Conservation (phyloP, 169 alveolate species). For the Theileria annulata region DNA sequence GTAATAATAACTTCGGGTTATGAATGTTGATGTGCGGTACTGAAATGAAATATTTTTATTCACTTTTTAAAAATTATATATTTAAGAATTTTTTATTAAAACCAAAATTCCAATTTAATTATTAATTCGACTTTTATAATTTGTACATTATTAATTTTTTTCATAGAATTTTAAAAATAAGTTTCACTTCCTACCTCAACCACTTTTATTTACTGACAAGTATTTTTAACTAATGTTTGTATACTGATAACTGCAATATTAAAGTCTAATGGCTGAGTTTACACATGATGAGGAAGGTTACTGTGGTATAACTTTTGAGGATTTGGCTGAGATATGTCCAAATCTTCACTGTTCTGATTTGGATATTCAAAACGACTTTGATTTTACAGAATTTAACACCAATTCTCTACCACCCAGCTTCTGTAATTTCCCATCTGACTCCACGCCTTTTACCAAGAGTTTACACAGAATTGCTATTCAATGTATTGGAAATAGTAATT, state of each 20-base stretch:
- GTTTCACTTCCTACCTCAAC: too few relatives aligned
- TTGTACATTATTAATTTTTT: not conserved
- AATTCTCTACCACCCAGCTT: not conserved
- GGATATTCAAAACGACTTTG: not conserved
- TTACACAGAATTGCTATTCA: slow-evolving; percentile 34
- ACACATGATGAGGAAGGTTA: slow-evolving; percentile 64
- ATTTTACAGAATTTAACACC: not conserved
- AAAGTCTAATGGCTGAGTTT: not conserved
- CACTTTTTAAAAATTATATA: too few relatives aligned
- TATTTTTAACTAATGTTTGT: too few relatives aligned
- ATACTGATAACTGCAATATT: too few relatives aligned
- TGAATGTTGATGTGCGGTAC: not conserved
- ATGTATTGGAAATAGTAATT: not conserved
- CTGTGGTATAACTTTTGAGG: slow-evolving; percentile 44
- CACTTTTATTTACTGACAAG: too few relatives aligned
- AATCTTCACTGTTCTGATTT: not conserved
- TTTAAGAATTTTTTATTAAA: not conserved
- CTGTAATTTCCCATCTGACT: not conserved
- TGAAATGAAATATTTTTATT: not conserved
- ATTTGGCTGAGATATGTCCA: slow-evolving; percentile 25
- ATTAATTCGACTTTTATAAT: not conserved
- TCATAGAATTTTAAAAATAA: too few relatives aligned
- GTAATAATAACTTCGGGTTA: not conserved
- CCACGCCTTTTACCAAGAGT: slow-evolving; percentile 1
- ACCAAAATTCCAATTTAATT: not conserved